Conservation (phyloP, 1,284 basidiomycete species). For the Trichosporon coremiiforme region DNA sequence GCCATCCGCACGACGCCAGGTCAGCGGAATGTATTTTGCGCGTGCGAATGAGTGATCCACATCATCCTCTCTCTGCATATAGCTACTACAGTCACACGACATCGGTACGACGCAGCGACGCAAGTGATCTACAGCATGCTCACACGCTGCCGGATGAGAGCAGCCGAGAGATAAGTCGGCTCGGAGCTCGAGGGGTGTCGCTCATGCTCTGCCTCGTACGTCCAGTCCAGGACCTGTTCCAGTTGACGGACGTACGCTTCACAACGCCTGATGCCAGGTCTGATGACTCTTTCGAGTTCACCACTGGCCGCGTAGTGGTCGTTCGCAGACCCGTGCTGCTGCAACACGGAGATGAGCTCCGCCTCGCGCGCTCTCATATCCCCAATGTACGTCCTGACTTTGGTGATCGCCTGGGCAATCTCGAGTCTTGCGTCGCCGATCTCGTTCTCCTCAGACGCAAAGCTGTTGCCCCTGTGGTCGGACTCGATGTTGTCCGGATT, state of each 20-base stretch:
- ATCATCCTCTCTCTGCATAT: slow-evolving; percentile 1
- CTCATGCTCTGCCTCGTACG: not conserved
- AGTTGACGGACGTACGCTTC: not conserved
- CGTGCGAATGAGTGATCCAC: not conserved
- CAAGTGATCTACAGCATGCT: not conserved
- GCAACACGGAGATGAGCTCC: not conserved
- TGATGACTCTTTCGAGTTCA: not conserved
- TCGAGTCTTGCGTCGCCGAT: not conserved
- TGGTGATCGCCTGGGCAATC: not conserved
- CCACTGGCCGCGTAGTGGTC: not conserved
- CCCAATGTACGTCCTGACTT: not conserved
- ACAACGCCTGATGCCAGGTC: not conserved
- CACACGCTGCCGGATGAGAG: not conserved
- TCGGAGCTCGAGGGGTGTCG: too few species aligned
- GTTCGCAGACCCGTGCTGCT: not conserved
- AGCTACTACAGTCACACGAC: not conserved
- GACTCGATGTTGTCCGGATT: not conserved
- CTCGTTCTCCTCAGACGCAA: not conserved
- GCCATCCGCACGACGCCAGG: not conserved
- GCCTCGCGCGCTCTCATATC: not conserved
- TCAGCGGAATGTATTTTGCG: not conserved
- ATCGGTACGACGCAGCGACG: not conserved
- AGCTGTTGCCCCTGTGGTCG: not conserved
- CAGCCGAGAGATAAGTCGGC: not conserved
- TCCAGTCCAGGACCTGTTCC: not conserved